A percentile compares a stretch with the other conserved stretches of the same genome.
phyloP scores from a whole-genome alignment of 2,329 filamentous ascomycete species.

The Anthostomella pinea region DNA sequence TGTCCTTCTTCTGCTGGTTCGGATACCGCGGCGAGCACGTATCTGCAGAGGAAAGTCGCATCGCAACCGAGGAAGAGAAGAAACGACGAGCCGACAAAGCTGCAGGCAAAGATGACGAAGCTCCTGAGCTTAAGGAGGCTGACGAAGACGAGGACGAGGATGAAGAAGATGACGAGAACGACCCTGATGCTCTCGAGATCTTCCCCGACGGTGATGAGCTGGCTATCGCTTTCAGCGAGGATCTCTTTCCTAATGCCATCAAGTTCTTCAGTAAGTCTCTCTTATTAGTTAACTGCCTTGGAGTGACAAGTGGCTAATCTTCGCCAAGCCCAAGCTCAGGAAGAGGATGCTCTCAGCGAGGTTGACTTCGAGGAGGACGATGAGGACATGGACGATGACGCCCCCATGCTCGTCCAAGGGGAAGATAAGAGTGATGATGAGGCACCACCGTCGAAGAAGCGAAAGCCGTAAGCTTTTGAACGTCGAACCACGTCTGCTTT shows the following conservation, averaged over 20 bases:
- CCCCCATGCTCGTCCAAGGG: constrained; percentile 29
- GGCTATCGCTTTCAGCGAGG: constrained; percentile 77
- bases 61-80: constrained; percentile 58
- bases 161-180: constrained; percentile 58
- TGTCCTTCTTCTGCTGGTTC: constrained; percentile 89
- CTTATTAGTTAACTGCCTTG: not conserved
- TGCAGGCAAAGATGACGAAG: constrained; percentile 50
- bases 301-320: constrained; percentile 12
- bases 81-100: constrained; percentile 51
- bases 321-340: constrained; percentile 63
- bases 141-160: constrained; percentile 46
- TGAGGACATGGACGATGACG: constrained; percentile 29
- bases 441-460: constrained; percentile 44
- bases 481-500: too few species aligned
- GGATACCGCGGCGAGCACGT: constrained; percentile 71
- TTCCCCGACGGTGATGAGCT: constrained; percentile 86
- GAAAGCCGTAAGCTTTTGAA: constrained; percentile 32
- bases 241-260: constrained; percentile 84
- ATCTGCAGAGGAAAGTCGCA: constrained; percentile 67
- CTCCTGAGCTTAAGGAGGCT: constrained; percentile 2
- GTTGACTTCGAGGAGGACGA: constrained; percentile 62
- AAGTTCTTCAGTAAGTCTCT: constrained; percentile 79
- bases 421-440: constrained; percentile 53
- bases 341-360: constrained; percentile 65
- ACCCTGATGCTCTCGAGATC: constrained; percentile 72